These are phyloP conservation scores for Yarrowia porcina DNA, from an alignment of 805 yeast species.

Conservation along the genomic window DNA sequence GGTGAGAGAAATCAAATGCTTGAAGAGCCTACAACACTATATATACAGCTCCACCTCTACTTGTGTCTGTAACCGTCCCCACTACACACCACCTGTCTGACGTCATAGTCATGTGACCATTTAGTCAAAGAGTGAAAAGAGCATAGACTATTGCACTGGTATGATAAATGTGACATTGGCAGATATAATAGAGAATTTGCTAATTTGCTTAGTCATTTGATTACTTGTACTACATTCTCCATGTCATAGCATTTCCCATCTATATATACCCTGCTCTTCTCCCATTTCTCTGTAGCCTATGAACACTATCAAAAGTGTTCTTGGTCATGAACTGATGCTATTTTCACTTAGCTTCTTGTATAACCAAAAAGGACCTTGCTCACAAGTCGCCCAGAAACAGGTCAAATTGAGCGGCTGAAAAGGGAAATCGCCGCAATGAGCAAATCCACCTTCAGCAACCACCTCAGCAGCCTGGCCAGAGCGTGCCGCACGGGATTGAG, in stretches of 20 bases:
- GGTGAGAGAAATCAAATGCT: too few relatives aligned
- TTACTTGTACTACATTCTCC: too few relatives aligned
- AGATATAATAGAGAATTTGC: too few relatives aligned
- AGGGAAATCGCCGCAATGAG: neutral
- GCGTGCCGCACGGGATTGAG: neutral
- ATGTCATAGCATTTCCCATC: too few relatives aligned
- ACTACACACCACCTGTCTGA: neutral
- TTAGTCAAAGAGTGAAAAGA: neutral
- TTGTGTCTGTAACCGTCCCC: neutral
- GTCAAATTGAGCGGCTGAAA: neutral
- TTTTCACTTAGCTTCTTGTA: slow-evolving; percentile 12
- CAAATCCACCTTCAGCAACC: neutral
- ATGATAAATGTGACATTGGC: too few relatives aligned
- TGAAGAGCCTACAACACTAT: too few relatives aligned
- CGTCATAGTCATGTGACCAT: slow-evolving; percentile 22
- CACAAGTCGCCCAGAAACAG: neutral
- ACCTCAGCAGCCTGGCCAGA: neutral
- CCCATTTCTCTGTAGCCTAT: neutral
- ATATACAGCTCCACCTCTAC: neutral
- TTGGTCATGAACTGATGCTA: neutral
- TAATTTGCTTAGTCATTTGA: too few relatives aligned
- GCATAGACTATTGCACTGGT: too few relatives aligned
- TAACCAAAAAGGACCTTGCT: neutral
- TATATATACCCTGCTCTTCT: neutral
- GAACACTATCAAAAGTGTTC: neutral